phyloP scores from a whole-genome alignment of 129 eudicot genomes.

The Artemisia annua region DNA sequence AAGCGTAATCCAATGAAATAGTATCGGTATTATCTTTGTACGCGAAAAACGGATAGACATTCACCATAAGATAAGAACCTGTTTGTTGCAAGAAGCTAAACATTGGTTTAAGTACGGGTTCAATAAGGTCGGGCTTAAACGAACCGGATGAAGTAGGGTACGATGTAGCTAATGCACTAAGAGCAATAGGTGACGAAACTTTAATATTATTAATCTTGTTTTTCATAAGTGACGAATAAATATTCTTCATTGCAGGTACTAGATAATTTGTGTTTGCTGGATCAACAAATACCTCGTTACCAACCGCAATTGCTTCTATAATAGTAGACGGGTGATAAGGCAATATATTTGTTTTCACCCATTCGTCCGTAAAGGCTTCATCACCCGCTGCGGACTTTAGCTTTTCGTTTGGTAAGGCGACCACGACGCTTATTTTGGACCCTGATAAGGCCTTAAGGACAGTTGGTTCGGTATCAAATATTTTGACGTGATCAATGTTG shows the following conservation, averaged over 20 bases:
- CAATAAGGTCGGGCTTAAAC: conserved; percentile 60
- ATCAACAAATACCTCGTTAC: conserved; percentile 82
- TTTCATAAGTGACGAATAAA: conserved; percentile 50
- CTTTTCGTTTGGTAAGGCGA: conserved; percentile 72
- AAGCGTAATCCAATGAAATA: conserved; percentile 75
- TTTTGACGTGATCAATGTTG: conserved; percentile 54
- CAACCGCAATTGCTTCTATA: conserved; percentile 79
- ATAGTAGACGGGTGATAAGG: conserved; percentile 55
- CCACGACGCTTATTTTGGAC: conserved; percentile 66
- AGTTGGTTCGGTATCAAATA: conserved; percentile 72
- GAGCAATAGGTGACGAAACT: conserved; percentile 82
- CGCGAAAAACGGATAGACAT: conserved; percentile 92
- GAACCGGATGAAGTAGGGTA: conserved; percentile 89
- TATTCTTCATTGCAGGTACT: conserved; percentile 87
- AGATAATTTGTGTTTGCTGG: conserved; percentile 60
- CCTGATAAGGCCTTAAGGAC: conserved; percentile 75
- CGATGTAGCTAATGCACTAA: conserved; percentile 56
- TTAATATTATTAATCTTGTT: conserved; percentile 41
- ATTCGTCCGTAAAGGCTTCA: conserved; percentile 72
- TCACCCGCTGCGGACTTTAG: conserved; percentile 70
- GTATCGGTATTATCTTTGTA: conserved; percentile 65
- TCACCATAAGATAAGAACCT: conserved; percentile 72
- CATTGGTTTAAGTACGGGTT: conserved; percentile 84
- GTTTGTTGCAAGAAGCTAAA: conserved; percentile 54
- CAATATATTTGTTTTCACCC: conserved; percentile 64